Base-by-base conservation (phyloP, 2,329 filamentous ascomycete genomes). In the Triangularia verruculosa region DNA sequence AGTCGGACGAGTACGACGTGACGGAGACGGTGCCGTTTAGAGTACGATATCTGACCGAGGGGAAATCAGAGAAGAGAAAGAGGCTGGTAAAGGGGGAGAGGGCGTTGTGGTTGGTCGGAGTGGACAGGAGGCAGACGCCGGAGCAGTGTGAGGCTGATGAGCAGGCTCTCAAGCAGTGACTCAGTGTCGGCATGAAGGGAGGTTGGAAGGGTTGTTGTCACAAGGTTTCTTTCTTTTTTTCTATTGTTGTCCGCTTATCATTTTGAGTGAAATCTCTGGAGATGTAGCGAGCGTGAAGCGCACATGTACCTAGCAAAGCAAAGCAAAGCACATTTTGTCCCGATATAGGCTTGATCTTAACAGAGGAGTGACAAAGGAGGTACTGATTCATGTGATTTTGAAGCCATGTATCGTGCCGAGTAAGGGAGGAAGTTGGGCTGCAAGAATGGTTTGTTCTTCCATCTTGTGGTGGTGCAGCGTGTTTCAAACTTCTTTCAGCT, bases 1-100 rank as follows among this genome's bases (percentile, higher is more conserved):
- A 79, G 61, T 64, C 74, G 1, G 73, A 71, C 3, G 80, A 86
- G 57, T 86, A 82, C 73, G 82, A 85, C 25, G 69, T 74, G 1
- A 70, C 71, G 22, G 76, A 80, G 68, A 77, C 80, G 11, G 70
- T 72, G 0, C 61, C 74, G 0, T 83, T 86, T 64, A 69, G 71
- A n/a, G 78, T 86, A 57, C 70, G 71, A 39, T 86, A 85, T 27
- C 25, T 61, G 25, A 27, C 59, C 12, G 54, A 28, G 25, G 34
- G 12, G 9, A 66, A 67, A 55, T 2, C 53, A 12, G 22, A 43
- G 55, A 13, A 52, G 24, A 43, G 25, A 39, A 27, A 59, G 34
- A 52, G 57, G 57, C 13, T 30, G 17, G 39, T 47, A n/a, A 47
- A 47, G 39, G 39, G 39, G 34, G 39, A 47, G 25, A 39, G 56